Evolutionary conservation across 2,329 filamentous ascomycete species (phyloP), one percentile per base, ranked within the genome.

Genomic region (Hymenoscyphus linearis): DNA sequence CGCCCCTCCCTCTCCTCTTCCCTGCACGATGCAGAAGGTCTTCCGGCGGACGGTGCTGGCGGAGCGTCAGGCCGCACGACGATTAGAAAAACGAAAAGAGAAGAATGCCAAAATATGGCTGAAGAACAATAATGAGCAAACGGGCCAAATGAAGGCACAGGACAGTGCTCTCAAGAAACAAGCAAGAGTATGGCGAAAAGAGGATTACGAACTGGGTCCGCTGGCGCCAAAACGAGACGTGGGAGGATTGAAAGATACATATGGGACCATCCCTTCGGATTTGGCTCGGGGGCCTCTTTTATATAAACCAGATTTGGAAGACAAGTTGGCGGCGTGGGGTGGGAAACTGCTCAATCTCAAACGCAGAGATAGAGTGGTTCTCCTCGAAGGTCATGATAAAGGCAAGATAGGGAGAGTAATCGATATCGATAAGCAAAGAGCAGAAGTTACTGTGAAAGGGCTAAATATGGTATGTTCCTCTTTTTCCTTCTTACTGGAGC

Each of bases 401-500:
- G 92, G 92, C 70, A 90, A 88, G 77, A 95, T 99, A 75, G 90
- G 90, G 57, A 77, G 78, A n/a, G 84, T 98, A 52, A 74, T 73
- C 62, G 74, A 78, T 1, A 78, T 96, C 53, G 76, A 85, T 66
- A 64, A 71, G 4, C 74, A 80, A 12, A 77, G 76, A 53, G 86
- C 85, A 63, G 81, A 82, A 64, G 78, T 91, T 53, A 79, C 76
- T n/a, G 76, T 93, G 52, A 79, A 85, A 64, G 83, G 81, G 26
- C 68, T 86, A 63, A 86, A 88, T 71, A 79, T 82, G 79, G 90
- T 92, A 79, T 69, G 82, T 58, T 26, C 7, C 31, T 9, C 50
- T 4, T 36, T 44, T 52, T 27, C 22, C 35, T 55, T 26, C 34
- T 58, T 55, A 7, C 40, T 10, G 18, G 10, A 12, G 18, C 13